Evolutionary conservation across 225 moss, liverwort and hornwort species (phyloP), one percentile per base, ranked within the genome.

Genomic region (Sphagnum contortum): DNA sequence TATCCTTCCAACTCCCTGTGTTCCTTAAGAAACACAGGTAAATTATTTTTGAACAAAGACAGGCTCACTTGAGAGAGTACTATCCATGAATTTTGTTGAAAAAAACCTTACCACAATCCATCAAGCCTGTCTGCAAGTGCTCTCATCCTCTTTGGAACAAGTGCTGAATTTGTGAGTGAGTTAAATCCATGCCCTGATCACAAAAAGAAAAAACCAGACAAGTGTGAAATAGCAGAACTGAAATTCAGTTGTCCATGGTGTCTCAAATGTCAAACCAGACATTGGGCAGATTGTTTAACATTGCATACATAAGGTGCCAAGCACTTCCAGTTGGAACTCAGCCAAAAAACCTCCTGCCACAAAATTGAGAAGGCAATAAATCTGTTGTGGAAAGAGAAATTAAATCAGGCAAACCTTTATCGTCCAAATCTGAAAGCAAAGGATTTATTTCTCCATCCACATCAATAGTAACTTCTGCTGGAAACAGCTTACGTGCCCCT

Each of bases 171-270:
- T 70, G 89, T 73, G 79, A 95, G 81, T 48, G 94, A 86, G 77
- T 77, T 91, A 74, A 91, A 91, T 69, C 89, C 94, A 74, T 91
- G 94, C 61, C 91, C 94, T 95, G 86, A 62, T 72, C 10, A 49
- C 75, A 64, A 63, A 44, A 7, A 75, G 29, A 29, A 29, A 29
- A 29, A 29, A 29, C 0, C 29, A 29, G 29, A 29, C 29, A 29
- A 29, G 29, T 29, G 29, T 29, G 29, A 29, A 29, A 29, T 29
- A 29, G 0, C 29, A 29, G 29, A 29, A 29, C 29, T 29, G 29
- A 29, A 29, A 29, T 29, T 29, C 29, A 29, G 29, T 29, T 29
- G 29, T 29, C 29, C 29, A 29, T 29, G 29, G 29, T 29, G 29
- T 29, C 29, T 29, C 29, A 29, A 29, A 29, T 29, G 29, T 29